Evolutionary conservation across 2,329 filamentous ascomycete species (phyloP).

Genomic region (Aspergillus eucalypticola): DNA sequence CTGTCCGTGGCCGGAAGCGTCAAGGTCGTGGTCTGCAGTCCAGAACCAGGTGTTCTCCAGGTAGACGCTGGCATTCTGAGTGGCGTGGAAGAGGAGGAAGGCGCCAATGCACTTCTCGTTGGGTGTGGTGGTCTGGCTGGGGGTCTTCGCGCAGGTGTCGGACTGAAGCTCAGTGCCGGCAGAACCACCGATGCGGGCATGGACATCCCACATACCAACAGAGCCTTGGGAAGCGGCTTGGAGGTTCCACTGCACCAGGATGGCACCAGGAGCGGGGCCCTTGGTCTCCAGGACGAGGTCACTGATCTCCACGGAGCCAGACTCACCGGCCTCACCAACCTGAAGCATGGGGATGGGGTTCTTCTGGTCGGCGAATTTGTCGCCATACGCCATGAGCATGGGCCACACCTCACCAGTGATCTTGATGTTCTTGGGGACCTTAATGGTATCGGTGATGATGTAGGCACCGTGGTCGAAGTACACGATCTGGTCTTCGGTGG

Average conservation of each 20-base stretch:
- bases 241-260: slow-evolving; percentile 91
- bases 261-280: slow-evolving; percentile 80
- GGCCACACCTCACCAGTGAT: slow-evolving; percentile 93
- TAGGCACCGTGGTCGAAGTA: slow-evolving; percentile 68
- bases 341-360: slow-evolving; percentile 85
- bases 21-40: slow-evolving; percentile 88
- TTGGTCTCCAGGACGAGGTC: slow-evolving; percentile 84
- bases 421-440: slow-evolving; percentile 71
- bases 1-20: slow-evolving; percentile 66
- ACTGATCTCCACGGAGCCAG: slow-evolving; percentile 80
- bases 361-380: slow-evolving; percentile 69
- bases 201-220: slow-evolving; percentile 90
- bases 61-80: slow-evolving; percentile 64
- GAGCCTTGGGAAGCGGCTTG: slow-evolving; percentile 63
- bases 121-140: slow-evolving; percentile 60
- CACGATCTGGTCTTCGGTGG: slow-evolving; percentile 60
- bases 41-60: slow-evolving; percentile 90
- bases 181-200: slow-evolving; percentile 86
- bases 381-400: slow-evolving; percentile 78
- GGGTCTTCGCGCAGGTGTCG: slow-evolving; percentile 76
- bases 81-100: slow-evolving; percentile 64
- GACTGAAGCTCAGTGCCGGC: slow-evolving; percentile 81
- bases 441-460: slow-evolving; percentile 60
- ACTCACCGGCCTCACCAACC: slow-evolving; percentile 74
- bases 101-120: slow-evolving; percentile 71